phyloP scores from a whole-genome alignment of 129 eudicot species.

The Glebionis coronaria region DNA sequence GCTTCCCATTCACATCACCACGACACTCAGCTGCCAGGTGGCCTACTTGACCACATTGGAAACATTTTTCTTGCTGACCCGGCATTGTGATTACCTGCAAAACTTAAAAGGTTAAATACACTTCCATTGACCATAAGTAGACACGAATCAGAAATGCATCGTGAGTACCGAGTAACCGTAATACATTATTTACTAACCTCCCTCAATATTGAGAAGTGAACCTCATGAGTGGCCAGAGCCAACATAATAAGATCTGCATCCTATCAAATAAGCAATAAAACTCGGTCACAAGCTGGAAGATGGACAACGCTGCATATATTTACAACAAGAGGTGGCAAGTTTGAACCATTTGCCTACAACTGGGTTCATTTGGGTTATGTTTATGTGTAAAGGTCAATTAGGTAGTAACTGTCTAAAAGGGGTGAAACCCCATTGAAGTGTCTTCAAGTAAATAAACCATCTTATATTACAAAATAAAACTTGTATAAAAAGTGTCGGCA shows the following conservation, averaged over 20 bases:
- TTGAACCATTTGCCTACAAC: slow-evolving; percentile 5
- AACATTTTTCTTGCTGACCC: slow-evolving; percentile 95
- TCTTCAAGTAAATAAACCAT: no score
- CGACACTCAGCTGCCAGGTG: slow-evolving; percentile 95
- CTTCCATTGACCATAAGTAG: slow-evolving; percentile 10
- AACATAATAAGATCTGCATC: slow-evolving; percentile 98
- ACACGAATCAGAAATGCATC: slow-evolving; percentile 8
- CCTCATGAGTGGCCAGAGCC: slow-evolving; percentile 95
- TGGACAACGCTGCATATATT: neutral
- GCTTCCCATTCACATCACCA: slow-evolving; percentile 47
- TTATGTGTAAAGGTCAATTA: neutral
- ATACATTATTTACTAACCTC: slow-evolving; percentile 59
- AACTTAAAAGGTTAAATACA: slow-evolving; percentile 5
- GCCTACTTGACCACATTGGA: slow-evolving; percentile 83
- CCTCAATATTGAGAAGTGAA: slow-evolving; percentile 91
- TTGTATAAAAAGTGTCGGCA: no score
- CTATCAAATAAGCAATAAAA: slow-evolving; percentile 23
- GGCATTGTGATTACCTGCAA: slow-evolving; percentile 74
- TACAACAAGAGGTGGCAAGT: neutral
- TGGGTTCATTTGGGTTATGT: neutral
- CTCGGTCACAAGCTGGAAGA: no score
- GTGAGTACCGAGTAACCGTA: neutral
- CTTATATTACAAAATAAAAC: no score
- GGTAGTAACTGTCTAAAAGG: neutral
- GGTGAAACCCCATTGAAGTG: no score